Conservation (phyloP, 2,329 filamentous ascomycete genomes). For the Penicillium griseofulvum region DNA sequence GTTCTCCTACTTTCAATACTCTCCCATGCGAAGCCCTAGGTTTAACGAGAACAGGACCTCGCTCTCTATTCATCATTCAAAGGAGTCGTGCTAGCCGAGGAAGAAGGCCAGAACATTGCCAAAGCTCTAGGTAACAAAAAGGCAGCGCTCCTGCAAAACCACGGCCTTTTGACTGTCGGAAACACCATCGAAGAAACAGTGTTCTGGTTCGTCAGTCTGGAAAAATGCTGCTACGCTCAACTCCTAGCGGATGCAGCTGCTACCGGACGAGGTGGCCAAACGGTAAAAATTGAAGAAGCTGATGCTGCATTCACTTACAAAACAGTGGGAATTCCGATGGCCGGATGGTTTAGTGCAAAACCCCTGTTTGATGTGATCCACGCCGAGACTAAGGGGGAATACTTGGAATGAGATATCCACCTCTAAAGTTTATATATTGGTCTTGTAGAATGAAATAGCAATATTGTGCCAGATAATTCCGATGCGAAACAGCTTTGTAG, state of each 20-base stretch:
- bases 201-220: conserved; percentile 55
- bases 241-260: conserved; percentile 54
- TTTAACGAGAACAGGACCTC: conserved; percentile 41
- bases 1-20: neutral
- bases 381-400: conserved; percentile 58
- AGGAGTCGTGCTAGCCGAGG: conserved; percentile 52
- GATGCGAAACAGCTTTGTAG: neutral
- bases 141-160: conserved; percentile 54
- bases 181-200: conserved; percentile 51
- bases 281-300: conserved; percentile 65
- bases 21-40: too few species aligned
- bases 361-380: conserved; percentile 69
- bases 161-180: conserved; percentile 53
- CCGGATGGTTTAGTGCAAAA: conserved; percentile 70
- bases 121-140: conserved; percentile 49
- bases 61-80: conserved; percentile 54
- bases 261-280: conserved; percentile 59
- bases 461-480: neutral
- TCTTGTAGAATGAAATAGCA: neutral
- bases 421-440: neutral
- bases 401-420: conserved; percentile 44
- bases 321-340: conserved; percentile 58
- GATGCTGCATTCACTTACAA: conserved; percentile 68
- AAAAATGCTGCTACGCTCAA: conserved; percentile 55
- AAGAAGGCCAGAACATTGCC: conserved; percentile 56